phyloP scores from a whole-genome alignment of 352 stramenopile genomes.

The Phytophthora ramorum region DNA sequence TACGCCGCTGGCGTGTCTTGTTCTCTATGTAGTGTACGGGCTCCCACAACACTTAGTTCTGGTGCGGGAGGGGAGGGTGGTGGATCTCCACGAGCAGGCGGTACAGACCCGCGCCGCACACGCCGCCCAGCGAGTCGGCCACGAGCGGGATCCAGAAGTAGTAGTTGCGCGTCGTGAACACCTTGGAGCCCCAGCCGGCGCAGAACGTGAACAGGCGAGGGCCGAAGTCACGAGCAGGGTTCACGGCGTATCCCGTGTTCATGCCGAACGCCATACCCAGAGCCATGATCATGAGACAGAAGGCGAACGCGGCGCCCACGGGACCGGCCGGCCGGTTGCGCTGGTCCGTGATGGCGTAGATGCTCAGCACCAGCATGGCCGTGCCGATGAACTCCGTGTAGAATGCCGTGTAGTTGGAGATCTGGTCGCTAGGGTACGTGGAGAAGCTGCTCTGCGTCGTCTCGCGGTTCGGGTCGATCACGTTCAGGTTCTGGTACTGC shows the following conservation, averaged over 20 bases:
- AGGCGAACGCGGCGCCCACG: conserved; percentile 36
- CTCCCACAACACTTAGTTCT: conserved; percentile 8
- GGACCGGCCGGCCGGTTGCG: conserved; percentile 46
- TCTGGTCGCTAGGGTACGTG: conserved; percentile 47
- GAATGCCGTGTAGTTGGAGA: conserved; percentile 59
- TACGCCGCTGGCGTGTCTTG: conserved; percentile 4
- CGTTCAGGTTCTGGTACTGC: conserved; percentile 55
- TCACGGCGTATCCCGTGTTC: no score
- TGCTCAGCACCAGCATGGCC: conserved; percentile 50
- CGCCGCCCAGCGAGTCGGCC: conserved; percentile 38
- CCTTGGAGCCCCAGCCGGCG: conserved; percentile 48
- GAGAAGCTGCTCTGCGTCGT: conserved; percentile 46
- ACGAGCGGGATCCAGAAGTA: conserved; percentile 67
- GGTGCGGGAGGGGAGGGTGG: conserved; percentile 31
- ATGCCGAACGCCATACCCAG: conserved; percentile 65
- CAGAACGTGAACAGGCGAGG: conserved; percentile 42
- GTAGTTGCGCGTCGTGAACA: conserved; percentile 44
- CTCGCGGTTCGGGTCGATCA: conserved; percentile 48
- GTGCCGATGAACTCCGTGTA: conserved; percentile 60
- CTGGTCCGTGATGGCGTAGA: conserved; percentile 57
- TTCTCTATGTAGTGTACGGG: conserved; percentile 18
- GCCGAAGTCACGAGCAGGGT: conserved; percentile 54
- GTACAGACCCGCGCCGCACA: conserved; percentile 36
- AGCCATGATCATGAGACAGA: conserved; percentile 55
- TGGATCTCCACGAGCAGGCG: conserved; percentile 41